Conservation (phyloP, 2,329 filamentous ascomycete genomes). For the Orbilia oligospora region DNA sequence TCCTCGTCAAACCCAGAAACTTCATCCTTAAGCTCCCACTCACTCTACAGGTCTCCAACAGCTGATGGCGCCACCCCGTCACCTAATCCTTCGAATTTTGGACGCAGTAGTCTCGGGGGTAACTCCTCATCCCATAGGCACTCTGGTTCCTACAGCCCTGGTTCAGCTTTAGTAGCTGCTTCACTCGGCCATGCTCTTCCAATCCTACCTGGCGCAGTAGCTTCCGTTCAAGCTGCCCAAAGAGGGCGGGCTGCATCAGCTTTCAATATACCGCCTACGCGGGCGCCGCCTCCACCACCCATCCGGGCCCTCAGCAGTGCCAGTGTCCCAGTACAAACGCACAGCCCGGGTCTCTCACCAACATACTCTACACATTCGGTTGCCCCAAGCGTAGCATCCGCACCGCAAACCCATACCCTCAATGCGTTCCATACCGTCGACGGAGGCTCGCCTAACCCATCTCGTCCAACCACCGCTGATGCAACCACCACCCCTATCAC, state of each 20-base stretch:
- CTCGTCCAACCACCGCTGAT: slow-evolving; percentile 52
- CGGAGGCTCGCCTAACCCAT: slow-evolving; percentile 47
- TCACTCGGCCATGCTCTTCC: slow-evolving; percentile 54
- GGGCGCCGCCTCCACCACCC: slow-evolving; percentile 53
- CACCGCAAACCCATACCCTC: slow-evolving; percentile 24
- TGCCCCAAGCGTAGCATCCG: slow-evolving; percentile 19
- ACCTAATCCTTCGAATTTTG: slow-evolving; percentile 49
- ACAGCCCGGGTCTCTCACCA: slow-evolving; percentile 44
- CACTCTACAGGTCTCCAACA: slow-evolving; percentile 50
- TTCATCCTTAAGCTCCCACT: slow-evolving; percentile 47
- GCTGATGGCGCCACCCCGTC: slow-evolving; percentile 40
- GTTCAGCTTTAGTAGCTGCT: slow-evolving; percentile 48
- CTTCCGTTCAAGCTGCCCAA: slow-evolving; percentile 36
- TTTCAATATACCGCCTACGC: slow-evolving; percentile 47
- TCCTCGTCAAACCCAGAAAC: slow-evolving; percentile 53
- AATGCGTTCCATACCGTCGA: slow-evolving; percentile 53
- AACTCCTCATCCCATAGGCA: slow-evolving; percentile 46
- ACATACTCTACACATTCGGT: slow-evolving; percentile 53
- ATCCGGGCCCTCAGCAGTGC: slow-evolving; percentile 52
- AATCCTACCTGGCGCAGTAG: slow-evolving; percentile 48
- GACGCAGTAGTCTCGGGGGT: slow-evolving; percentile 47
- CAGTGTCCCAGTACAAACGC: slow-evolving; percentile 28
- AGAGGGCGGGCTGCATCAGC: slow-evolving; percentile 51
- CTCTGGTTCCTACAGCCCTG: slow-evolving; percentile 54
- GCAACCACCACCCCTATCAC: slow-evolving; percentile 8